A percentile compares a stretch with the other conserved stretches of the same genome.
Conservation (phyloP, 306 rosid genomes). For the Fagus sylvatica region DNA sequence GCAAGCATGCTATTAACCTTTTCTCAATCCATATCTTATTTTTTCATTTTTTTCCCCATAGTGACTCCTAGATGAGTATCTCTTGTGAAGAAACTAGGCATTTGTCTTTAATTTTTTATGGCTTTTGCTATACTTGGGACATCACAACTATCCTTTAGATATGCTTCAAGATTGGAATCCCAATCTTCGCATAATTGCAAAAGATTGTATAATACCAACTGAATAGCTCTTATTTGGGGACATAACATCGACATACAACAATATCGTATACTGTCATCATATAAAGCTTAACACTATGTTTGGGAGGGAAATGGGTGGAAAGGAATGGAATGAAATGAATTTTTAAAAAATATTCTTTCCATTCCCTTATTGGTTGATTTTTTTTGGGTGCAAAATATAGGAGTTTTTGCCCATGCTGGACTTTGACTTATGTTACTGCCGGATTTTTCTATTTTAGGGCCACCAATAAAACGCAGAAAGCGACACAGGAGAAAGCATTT, state of each 20-base stretch:
- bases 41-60: too few relatives aligned
- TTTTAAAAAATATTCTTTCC: too few relatives aligned
- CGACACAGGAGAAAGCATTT: conserved; percentile 74
- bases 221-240: neutral
- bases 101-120: neutral
- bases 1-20: too few relatives aligned
- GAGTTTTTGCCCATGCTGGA: neutral
- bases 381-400: conserved; percentile 3
- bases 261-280: neutral
- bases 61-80: neutral
- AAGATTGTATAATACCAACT: neutral
- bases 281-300: neutral
- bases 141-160: neutral
- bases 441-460: conserved; percentile 42
- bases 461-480: conserved; percentile 86
- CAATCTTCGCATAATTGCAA: neutral
- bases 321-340: too few relatives aligned
- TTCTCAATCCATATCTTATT: neutral
- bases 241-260: neutral
- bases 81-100: neutral
- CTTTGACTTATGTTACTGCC: conserved; percentile 2
- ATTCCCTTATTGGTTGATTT: too few relatives aligned
- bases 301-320: too few relatives aligned
- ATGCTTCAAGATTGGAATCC: neutral
- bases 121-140: neutral